Conservation (phyloP, 2,329 filamentous ascomycete genomes). For the Hortaea sp. region DNA sequence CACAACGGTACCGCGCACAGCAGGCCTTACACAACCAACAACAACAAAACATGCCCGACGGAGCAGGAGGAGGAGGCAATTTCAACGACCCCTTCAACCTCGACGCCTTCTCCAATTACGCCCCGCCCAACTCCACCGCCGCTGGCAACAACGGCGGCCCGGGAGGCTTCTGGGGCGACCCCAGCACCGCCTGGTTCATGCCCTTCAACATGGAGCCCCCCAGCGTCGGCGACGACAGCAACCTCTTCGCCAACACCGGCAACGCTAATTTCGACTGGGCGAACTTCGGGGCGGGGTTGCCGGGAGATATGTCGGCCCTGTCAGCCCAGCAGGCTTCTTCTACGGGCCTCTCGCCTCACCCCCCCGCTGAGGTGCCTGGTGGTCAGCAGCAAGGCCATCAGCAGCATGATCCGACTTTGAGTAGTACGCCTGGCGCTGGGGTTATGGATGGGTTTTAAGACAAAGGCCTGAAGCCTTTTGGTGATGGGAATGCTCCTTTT, state of each 20-base stretch:
- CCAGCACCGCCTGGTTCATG: slow-evolving; percentile 72
- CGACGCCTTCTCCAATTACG: slow-evolving; percentile 5
- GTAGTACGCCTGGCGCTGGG: no score
- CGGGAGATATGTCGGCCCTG: not conserved
- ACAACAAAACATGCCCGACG: not conserved
- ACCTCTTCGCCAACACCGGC: slow-evolving; percentile 15
- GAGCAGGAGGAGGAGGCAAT: not conserved
- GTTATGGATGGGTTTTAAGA: no score
- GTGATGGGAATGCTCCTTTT: no score
- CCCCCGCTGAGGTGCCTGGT: not conserved
- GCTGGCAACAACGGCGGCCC: not conserved
- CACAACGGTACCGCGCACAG: slow-evolving; percentile 3
- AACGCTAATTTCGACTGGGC: slow-evolving; percentile 21
- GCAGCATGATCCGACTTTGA: no score
- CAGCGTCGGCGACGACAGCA: slow-evolving; percentile 27
- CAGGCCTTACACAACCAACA: slow-evolving; percentile 4
- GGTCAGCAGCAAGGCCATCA: no score
- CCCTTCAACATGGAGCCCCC: slow-evolving; percentile 85
- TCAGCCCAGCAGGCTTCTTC: no score
- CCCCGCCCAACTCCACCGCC: slow-evolving; percentile 4
- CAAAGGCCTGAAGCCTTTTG: no score
- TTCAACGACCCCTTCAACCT: slow-evolving; percentile 15
- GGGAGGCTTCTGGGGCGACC: slow-evolving; percentile 27
- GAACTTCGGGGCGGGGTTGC: slow-evolving; percentile 11
- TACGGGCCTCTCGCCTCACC: no score